Evolutionary conservation across 208 protist genomes (phyloP).

Genomic region (Wallacemonas rigidus): DNA sequence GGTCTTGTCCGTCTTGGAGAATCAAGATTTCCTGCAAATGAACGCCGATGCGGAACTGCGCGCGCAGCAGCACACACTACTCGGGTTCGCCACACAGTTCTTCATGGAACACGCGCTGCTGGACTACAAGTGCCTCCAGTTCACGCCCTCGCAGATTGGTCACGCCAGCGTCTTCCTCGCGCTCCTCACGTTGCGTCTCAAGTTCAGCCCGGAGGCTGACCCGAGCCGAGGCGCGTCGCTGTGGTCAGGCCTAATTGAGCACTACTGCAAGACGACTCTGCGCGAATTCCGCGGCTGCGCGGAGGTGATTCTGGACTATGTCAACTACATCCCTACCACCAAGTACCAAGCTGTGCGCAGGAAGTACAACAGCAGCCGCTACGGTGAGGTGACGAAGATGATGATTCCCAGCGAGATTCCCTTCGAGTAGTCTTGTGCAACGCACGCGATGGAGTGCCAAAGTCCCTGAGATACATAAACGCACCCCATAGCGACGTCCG

Average conservation of each 20-base stretch:
- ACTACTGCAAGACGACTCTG: constrained; percentile 69
- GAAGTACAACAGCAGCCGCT: constrained; percentile 84
- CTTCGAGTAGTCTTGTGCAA: constrained; percentile 8
- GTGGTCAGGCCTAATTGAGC: constrained; percentile 68
- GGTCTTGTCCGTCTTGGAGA: constrained; percentile 72
- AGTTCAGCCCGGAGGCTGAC: constrained; percentile 22
- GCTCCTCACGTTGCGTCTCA: constrained; percentile 57
- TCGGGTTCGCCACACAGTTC: constrained; percentile 79
- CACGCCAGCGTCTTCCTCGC: constrained; percentile 93
- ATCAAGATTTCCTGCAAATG: constrained; percentile 36
- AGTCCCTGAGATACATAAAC: background rate
- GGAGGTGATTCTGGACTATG: constrained; percentile 78
- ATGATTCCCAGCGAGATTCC: constrained; percentile 66
- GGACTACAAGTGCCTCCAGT: constrained; percentile 92
- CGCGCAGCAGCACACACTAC: constrained; percentile 29
- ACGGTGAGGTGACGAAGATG: constrained; percentile 80
- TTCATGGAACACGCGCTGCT: constrained; percentile 86
- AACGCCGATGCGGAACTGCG: constrained; percentile 42
- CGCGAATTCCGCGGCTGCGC: constrained; percentile 76
- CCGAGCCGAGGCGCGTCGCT: constrained; percentile 22
- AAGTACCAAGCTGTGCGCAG: constrained; percentile 87
- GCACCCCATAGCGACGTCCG: too few species aligned
- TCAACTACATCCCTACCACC: constrained; percentile 76
- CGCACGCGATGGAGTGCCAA: too few species aligned
- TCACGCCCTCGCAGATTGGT: constrained; percentile 92